A percentile compares a stretch with the other conserved stretches of the same genome.
phyloP scores from a whole-genome alignment of 257 asterid species.

The Voacanga thouarsii region DNA sequence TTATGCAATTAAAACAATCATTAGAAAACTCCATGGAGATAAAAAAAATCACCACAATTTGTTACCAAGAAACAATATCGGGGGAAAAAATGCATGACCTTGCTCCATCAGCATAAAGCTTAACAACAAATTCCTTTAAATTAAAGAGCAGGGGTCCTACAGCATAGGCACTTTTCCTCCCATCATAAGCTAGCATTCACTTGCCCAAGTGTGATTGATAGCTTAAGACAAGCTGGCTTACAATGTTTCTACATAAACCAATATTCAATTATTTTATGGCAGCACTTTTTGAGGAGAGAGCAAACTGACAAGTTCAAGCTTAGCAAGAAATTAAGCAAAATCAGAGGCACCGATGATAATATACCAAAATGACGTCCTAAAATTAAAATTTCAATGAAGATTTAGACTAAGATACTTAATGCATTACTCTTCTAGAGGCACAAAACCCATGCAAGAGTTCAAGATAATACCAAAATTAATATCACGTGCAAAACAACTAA shows the following conservation, averaged over 20 bases:
- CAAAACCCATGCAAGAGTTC: neutral
- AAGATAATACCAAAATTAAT: neutral
- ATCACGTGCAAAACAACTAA: neutral
- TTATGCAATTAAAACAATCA: too few relatives aligned
- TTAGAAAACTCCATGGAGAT: too few relatives aligned
- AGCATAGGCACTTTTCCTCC: slow-evolving; percentile 59
- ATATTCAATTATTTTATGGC: neutral
- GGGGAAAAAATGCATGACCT: too few relatives aligned
- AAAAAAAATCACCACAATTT: too few relatives aligned
- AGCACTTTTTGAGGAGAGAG: neutral
- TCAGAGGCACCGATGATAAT: neutral
- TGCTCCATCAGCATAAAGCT: slow-evolving; percentile 30
- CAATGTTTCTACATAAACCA: slow-evolving; percentile 25
- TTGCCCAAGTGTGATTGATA: slow-evolving; percentile 46
- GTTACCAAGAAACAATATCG: too few relatives aligned
- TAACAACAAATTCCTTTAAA: slow-evolving; percentile 56
- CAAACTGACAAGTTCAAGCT: neutral
- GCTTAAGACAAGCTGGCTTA: slow-evolving; percentile 26
- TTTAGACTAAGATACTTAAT: neutral
- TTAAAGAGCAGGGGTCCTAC: slow-evolving; percentile 61
- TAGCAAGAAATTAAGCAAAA: neutral
- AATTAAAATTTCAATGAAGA: neutral
- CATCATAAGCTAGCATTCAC: slow-evolving; percentile 57
- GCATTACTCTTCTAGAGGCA: too few relatives aligned
- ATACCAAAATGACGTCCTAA: neutral